Base-by-base conservation (phyloP, 805 yeast genomes). In the Brettanomyces anomalus region DNA sequence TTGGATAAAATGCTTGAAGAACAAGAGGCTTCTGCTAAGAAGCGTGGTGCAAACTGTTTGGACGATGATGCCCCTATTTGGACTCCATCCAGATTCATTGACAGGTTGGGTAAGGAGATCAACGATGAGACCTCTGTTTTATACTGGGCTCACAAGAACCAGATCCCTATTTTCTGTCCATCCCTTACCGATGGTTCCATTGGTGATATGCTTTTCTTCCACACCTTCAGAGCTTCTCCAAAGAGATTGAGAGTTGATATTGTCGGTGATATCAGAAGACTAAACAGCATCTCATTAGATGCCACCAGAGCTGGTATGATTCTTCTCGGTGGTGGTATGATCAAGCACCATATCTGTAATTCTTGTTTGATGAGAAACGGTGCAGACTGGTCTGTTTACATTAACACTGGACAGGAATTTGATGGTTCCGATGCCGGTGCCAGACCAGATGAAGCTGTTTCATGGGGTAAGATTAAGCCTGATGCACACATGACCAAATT, bases 381-480 rank as follows among this genome's bases (percentile, higher is more conserved):
- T 56, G 98, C 99, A 18, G 99, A 93, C 62, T 87, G 81, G 60
- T 97, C 98, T 5, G 96, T 93, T 16, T 93, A 77, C 65, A 90
- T 93, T 61, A 93, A 93, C 65, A 93, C 99, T 14, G 98, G 96
- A 38, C 97, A 93, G 67, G 99, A 93, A 62, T 93, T 88, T 55
- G 99, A 93, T 60, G 98, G 98, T 38, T 86, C 96, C 19, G 98
- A 93, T 64, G 97, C 98, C 10, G 98, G 98, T 50, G 98, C 98
- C 5, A 78, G 98, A 61, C 97, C 97, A 1, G 98, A 93, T 62
- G 99, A 93, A 67, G 98, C 98, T 21, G 84, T 93, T 42, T 84
- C 95, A 33, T 93, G 99, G 99, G 99, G 99, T 50, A 93, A 93
- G 65, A 93, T 93, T 65, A 89, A 87, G 67, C 84, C 95, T 5